A percentile compares a stretch with the other conserved stretches of the same genome.
phyloP scores from a whole-genome alignment of 163 green algal genomes.

The Scenedesmus sp. region DNA sequence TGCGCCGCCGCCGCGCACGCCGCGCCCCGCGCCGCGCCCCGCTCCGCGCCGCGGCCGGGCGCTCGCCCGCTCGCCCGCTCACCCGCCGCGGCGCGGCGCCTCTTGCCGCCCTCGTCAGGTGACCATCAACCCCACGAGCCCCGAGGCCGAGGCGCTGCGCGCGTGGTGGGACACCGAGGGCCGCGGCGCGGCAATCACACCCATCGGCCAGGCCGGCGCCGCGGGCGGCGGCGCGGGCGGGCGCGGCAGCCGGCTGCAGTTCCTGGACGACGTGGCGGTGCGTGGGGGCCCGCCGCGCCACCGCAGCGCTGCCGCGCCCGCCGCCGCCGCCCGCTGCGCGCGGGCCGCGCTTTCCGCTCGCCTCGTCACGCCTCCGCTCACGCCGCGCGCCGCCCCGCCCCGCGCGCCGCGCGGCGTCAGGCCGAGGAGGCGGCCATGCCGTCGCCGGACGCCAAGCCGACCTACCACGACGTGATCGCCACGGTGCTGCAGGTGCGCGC shows the following conservation, averaged over 20 bases:
- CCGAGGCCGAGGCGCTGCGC: constrained; percentile 60
- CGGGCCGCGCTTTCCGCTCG: background rate
- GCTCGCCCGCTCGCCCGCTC: background rate
- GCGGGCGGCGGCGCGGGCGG: constrained; percentile 1
- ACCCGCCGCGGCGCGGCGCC: background rate
- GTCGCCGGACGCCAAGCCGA: constrained; percentile 72
- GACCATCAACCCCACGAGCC: constrained; percentile 59
- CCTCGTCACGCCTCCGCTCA: background rate
- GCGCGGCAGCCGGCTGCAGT: constrained; percentile 36
- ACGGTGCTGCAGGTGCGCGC: constrained; percentile 50
- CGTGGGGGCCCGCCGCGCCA: no score
- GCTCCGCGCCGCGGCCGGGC: no score
- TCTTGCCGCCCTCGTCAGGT: no score
- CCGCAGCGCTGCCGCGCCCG: no score
- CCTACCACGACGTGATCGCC: constrained; percentile 64
- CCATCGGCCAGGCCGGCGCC: constrained; percentile 66
- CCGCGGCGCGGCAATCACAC: constrained; percentile 33
- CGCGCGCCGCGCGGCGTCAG: constrained; percentile 1
- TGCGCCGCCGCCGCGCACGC: no score
- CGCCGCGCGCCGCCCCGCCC: constrained; percentile 43
- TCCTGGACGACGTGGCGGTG: constrained; percentile 46
- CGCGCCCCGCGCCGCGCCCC: no score
- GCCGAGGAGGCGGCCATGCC: constrained; percentile 57
- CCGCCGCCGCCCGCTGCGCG: no score
- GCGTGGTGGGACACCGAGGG: constrained; percentile 71